Conservation (phyloP, 176 grass and related monocot genomes). For the Raddia guianensis region DNA sequence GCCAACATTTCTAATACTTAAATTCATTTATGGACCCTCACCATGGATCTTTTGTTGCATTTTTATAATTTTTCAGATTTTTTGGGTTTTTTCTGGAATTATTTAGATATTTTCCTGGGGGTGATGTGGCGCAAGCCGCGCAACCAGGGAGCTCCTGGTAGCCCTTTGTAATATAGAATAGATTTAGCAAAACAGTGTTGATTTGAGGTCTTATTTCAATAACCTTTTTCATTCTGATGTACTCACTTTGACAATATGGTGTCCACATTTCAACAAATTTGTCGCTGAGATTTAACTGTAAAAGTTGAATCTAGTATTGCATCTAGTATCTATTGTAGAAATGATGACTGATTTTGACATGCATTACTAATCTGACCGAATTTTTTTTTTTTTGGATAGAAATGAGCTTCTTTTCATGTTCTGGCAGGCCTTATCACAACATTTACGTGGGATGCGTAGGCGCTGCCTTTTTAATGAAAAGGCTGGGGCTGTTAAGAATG, state of each 20-base stretch:
- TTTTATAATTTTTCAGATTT: no score
- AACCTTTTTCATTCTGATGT: background rate
- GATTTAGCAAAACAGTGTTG: conserved; percentile 30
- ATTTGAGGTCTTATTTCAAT: background rate
- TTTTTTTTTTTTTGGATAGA: conserved; percentile 5
- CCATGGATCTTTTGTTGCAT: no score
- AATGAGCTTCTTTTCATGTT: conserved; percentile 36
- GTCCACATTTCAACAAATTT: conserved; percentile 28
- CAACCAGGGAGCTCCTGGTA: no score
- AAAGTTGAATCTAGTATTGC: conserved; percentile 4
- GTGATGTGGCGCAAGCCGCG: no score
- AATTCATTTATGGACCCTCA: no score
- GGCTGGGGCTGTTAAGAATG: conserved; percentile 37
- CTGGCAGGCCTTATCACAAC: conserved; percentile 62
- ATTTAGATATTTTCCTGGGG: no score
- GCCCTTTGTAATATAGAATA: background rate
- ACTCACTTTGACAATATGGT: conserved; percentile 25
- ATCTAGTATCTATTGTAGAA: conserved; percentile 14
- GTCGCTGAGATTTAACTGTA: conserved; percentile 5
- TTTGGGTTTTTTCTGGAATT: no score
- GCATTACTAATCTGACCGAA: conserved; percentile 3
- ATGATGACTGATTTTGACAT: background rate
- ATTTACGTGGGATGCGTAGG: conserved; percentile 74
- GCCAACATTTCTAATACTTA: no score
- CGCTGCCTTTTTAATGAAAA: conserved; percentile 94